Evolutionary conservation across 2,329 filamentous ascomycete genomes (phyloP), one percentile per base, ranked within the genome.

Genomic region (Fusarium chuoi): DNA sequence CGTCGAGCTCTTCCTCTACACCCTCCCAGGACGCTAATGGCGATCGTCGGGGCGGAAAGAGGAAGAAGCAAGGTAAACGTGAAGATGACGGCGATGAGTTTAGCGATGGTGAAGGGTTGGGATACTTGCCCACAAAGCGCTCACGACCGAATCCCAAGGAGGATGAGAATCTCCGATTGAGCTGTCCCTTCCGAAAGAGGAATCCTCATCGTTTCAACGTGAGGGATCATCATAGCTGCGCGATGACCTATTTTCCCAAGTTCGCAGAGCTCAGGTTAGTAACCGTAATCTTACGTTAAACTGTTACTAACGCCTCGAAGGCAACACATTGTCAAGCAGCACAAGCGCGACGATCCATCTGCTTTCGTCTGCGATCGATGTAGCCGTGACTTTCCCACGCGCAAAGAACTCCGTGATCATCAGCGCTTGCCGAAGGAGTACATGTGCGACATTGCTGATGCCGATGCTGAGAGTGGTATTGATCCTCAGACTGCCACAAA

Each of bases 141-240:
- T 45, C 76, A 0, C 77, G 80, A 17, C 79, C 79, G 6, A 81
- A 79, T 30, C 78, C 80, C 0, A 78, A 73, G 41, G 83, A 83
- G 0, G 82, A 84, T 3, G 82, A 83, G 57, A 83, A 82, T 48
- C 75, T 84, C 8, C 80, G 83, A 5, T 71, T 84, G 9, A 84
- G 84, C 58, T 86, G 85, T 62, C 85, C 85, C 3, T 86, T 83
- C 45, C 79, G 85, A 38, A 85, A 85, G 73, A 79, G 84, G 18
- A 86, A 86, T 46, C 84, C 85, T 3, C 78, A 80, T 39, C 81
- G 84, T 3, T 86, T 86, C 73, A 86, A 86, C 41, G 82, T 86
- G 48, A 80, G 85, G 8, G 84, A 86, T 48, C 82, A 86, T 42
- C 82, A 85, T 57, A 80, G 79, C 26, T 86, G 85, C 67, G 84